Base-by-base conservation (phyloP, 805 yeast species). In the Monosporozyma unispora region DNA sequence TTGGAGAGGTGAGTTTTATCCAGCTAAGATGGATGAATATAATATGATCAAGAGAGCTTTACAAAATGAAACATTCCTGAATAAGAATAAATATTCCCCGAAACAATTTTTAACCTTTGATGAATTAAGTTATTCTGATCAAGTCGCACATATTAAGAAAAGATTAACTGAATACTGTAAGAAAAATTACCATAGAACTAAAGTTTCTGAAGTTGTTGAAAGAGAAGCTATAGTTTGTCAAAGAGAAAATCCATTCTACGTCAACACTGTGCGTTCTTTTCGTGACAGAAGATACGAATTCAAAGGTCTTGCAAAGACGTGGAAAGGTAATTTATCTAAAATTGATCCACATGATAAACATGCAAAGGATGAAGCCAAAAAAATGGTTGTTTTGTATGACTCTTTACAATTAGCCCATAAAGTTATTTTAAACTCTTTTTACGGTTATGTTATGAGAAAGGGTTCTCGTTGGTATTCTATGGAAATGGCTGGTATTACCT, bases 401-500 rank as follows among this genome's bases (percentile, higher is more conserved):
- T 91, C 99, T 2, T 72, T 93, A 58, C 99, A 93, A 69, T 75
- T 93, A 55, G 99, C 99, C 0, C 98, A 93, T 66, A 93, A 93
- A 62, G 97, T 91, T 62, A 93, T 93, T 69, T 75, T 93, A 60
- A 93, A 93, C 62, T 91, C 98, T 0, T 93, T 93, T 64, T 93
- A 93, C 60, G 99, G 99, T 46, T 93, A 93, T 61, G 99, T 93
- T 12, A 93, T 93, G 99, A 79, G 99, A 68, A 93, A 93, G 61
- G 99, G 99, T 38, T 93, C 99, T 0, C 77, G 99, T 52, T 93
- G 99, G 99, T 93, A 90, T 61, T 93, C 99, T 0, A 89, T 93
- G 93, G 99, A 93, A 67, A 93, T 95, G 99, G 99, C 99, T 0
- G 99, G 99, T 54, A 93, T 93, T 18, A 93, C 99, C 0, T 95